Evolutionary conservation across 805 yeast genomes (phyloP), one percentile per base, ranked within the genome.

Genomic region (Metschnikowia cubensis): DNA sequence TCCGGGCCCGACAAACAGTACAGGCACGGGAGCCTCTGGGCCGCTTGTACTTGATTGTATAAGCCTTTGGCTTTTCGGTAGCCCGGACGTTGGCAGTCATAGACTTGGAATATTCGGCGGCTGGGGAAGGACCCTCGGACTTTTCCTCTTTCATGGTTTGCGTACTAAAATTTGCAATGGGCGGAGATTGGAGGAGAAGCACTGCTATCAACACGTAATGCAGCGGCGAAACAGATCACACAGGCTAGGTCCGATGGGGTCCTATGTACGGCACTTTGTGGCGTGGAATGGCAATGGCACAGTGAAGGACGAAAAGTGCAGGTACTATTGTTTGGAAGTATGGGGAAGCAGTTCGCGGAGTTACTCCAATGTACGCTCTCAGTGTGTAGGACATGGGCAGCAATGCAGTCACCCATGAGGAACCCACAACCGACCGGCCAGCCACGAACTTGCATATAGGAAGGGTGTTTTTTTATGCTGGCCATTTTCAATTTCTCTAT

Each of bases 21-120:
- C 94, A 86, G 2, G 91, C 92, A 42, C 88, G 67, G 7, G 86
- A 70, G 0, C 89, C 86, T 46, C 91, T 69, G 43, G 86, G 79
- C 54, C 83, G 60, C 58, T 74, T 79, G 56, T 73, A 74, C 53
- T 71, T 73, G 55, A 74, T 73, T 48, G 77, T 73, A 59, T 73
- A 73, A 1, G 77, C 75, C 56, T 71, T 72, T 10, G 73, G 75
- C 50, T 69, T 71, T 20, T 64, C 67, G 2, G 48, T 10, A 3
- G 46, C 35, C 31, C 42, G 44, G 37, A 35, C 35, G 2, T 33
- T 42, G 15, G 33, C 36, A 17, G 18, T 17, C 11, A 14, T 17
- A 8, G 29, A 2, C 35, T 41, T 32, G 21, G 42, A 3, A 25
- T 39, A 22, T 8, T 38, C 42, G 5, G 42, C 7, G 18, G 42